A percentile compares a stretch with the other conserved stretches of the same genome.
Conservation (phyloP, 176 grass and related monocot species). For the Puccinellia tenuiflora region DNA sequence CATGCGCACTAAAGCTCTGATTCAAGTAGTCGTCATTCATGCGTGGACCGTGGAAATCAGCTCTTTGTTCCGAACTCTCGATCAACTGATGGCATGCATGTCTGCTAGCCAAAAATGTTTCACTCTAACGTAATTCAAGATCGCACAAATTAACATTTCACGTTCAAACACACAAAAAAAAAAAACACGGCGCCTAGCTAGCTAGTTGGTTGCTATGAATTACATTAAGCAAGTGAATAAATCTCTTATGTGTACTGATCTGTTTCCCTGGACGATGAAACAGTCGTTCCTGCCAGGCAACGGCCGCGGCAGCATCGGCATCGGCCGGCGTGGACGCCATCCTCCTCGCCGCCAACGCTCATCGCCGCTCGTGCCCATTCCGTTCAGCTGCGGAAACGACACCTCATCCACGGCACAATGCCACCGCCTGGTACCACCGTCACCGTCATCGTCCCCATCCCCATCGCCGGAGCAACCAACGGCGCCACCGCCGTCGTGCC, state of each 20-base stretch:
- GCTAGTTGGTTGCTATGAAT: background rate
- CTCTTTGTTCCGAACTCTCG: background rate
- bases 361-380: background rate
- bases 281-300: constrained; percentile 20
- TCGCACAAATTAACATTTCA: no score
- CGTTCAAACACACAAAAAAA: background rate
- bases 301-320: background rate
- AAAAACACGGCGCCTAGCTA: background rate
- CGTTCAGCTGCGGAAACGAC: constrained; percentile 19
- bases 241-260: background rate
- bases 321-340: background rate
- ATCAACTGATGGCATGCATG: background rate
- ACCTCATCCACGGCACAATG: background rate
- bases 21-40: background rate
- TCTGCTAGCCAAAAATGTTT: background rate
- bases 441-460: background rate
- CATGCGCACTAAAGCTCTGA: background rate
- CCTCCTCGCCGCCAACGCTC: background rate
- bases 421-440: background rate
- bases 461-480: background rate
- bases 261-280: background rate
- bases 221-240: background rate
- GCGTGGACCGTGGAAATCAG: background rate
- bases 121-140: background rate
- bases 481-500: constrained; percentile 24